Percentiles rank a stretch among this genome's conserved stretches.
Conservation (phyloP, 108 stramenopile species). For the Seminavis robusta region DNA sequence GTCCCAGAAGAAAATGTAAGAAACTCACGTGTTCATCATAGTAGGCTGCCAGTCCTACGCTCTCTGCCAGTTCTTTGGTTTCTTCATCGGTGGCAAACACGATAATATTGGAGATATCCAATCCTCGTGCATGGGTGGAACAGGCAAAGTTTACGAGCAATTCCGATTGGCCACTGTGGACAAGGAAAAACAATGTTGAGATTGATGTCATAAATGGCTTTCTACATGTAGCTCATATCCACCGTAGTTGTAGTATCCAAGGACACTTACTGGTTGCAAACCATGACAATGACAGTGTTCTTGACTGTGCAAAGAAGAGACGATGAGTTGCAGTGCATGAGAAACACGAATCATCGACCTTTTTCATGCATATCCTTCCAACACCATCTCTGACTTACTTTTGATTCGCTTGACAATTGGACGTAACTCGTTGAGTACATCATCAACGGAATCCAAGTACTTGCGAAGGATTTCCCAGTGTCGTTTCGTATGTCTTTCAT, state of each 20-base stretch:
- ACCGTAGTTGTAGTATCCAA: too few relatives aligned
- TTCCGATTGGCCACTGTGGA: conserved; percentile 78
- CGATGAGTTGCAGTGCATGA: too few relatives aligned
- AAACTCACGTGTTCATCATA: conserved; percentile 68
- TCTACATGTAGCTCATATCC: too few relatives aligned
- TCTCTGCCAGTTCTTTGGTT: conserved; percentile 65
- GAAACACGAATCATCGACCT: too few relatives aligned
- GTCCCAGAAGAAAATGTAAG: conserved; percentile 1
- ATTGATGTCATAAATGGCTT: too few relatives aligned
- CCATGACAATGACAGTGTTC: conserved; percentile 78
- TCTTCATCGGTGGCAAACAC: conserved; percentile 79
- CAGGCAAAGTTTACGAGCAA: conserved; percentile 80
- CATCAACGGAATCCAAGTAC: conserved; percentile 49
- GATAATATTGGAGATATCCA: conserved; percentile 54
- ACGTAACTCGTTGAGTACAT: conserved; percentile 30
- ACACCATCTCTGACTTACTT: too few relatives aligned
- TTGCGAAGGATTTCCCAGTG: conserved; percentile 44
- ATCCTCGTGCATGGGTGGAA: conserved; percentile 38
- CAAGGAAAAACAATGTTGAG: too few relatives aligned
- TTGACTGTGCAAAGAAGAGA: too few relatives aligned
- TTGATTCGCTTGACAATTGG: too few relatives aligned
- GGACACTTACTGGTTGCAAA: conserved; percentile 64
- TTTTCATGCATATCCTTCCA: too few relatives aligned
- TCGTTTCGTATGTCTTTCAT: conserved; percentile 19
- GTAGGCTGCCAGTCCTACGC: conserved; percentile 63